Evolutionary conservation across 2,329 filamentous ascomycete species (phyloP), one percentile per base, ranked within the genome.

Genomic region (Colletotrichum sp.): DNA sequence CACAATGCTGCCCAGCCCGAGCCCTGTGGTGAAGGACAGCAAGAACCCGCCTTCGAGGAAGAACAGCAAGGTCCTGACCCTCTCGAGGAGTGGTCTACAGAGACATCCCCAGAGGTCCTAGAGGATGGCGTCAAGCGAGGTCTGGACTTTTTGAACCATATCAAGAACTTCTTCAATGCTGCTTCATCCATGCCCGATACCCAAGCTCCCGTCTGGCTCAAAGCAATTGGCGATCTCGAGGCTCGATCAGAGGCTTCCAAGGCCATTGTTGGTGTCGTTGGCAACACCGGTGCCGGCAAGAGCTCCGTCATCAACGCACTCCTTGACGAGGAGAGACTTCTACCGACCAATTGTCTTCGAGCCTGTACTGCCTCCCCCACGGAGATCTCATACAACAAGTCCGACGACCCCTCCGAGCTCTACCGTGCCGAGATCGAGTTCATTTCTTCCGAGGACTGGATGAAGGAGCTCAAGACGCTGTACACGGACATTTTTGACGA

Each of bases 271-370:
- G 92, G 91, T 8, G 89, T 93, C 1, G 88, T 92, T 5, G 92
- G 92, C 3, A 90, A 89, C 69, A 93, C 92, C 0, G 92, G 92
- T 0, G 89, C 90, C 2, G 92, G 92, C 1, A 94, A 93, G 79
- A 91, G 88, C 25, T 91, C 89, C 3, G 85, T 93, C 0, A 92
- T 94, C 81, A 93, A 93, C 79, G 91, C 92, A 0, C 79, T 93
- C 59, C 85, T 93, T 0, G 90, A 93, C 34, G 90, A 93, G 78
- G 90, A 93, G 78, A 86, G 86, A 87, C 78, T 87, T 25, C 72
- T 86, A 2, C 85, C 83, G 0, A 86, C 84, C 2, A 85, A 81
- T 69, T 91, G 91, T 79, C 90, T 93, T 87, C 84, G 90, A 36
- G 92, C 92, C 2, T 93, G 91, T 72, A 93, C 92, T 0, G 91